A percentile compares a stretch with the other conserved stretches of the same genome.
These are phyloP conservation scores for Boletus rubescentipes DNA, from an alignment of 768 basidiomycete genomes.

Conservation along the genomic window DNA sequence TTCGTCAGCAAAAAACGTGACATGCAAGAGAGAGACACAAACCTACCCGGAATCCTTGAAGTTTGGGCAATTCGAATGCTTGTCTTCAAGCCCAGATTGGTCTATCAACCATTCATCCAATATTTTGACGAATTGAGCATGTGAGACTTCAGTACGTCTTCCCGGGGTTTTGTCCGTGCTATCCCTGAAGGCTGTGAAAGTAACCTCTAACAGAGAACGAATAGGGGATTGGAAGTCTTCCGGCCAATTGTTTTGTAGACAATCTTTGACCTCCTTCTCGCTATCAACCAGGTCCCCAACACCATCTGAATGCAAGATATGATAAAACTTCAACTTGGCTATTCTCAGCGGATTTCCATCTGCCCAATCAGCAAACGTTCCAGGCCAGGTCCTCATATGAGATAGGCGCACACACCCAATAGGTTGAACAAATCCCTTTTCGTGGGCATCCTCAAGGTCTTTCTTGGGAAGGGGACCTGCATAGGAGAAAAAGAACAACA, in stretches of 20 bases:
- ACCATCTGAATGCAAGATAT: too few relatives aligned
- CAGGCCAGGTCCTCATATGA: constrained; percentile 10
- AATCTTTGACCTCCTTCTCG: too few relatives aligned
- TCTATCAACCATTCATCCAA: constrained; percentile 4
- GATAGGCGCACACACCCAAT: constrained; percentile 1
- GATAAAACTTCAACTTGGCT: too few relatives aligned
- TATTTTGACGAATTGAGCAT: background rate
- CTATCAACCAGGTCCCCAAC: too few relatives aligned
- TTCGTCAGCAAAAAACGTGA: too few relatives aligned
- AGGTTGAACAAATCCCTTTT: constrained; percentile 1
- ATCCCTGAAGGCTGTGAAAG: background rate
- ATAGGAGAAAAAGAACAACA: constrained; percentile 3
- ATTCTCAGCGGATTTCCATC: too few relatives aligned
- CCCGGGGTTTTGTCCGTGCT: background rate
- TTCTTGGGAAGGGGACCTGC: constrained; percentile 1
- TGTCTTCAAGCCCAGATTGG: background rate
- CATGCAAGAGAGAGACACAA: background rate
- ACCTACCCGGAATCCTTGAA: background rate
- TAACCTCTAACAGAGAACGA: too few relatives aligned
- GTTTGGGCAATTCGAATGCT: background rate
- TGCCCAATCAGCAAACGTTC: background rate
- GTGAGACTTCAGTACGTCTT: background rate
- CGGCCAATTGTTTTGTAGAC: too few relatives aligned
- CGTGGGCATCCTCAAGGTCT: background rate
- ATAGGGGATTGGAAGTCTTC: too few relatives aligned